phyloP scores from a whole-genome alignment of 208 protist species.

The Leishmania tropica region DNA sequence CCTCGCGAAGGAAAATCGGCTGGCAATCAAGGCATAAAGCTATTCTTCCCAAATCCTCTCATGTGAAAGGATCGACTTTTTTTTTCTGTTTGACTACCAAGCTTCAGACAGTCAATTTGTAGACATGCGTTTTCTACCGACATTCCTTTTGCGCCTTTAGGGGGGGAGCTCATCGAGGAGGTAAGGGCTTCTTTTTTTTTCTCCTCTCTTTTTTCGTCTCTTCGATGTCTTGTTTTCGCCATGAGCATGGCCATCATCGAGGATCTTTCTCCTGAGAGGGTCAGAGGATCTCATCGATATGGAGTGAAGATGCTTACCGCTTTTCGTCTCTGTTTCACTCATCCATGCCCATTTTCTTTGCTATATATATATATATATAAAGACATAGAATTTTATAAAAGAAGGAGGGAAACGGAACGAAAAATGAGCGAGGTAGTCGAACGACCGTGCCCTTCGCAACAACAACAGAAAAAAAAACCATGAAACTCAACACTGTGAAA shows the following conservation, averaged over 20 bases:
- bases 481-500: neutral
- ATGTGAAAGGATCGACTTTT: neutral
- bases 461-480: too few species aligned
- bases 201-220: neutral
- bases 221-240: neutral
- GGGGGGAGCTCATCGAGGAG: neutral
- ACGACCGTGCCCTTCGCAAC: neutral
- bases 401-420: neutral
- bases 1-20: conserved; percentile 27
- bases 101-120: neutral
- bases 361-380: neutral
- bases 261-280: neutral
- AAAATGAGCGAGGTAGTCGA: neutral
- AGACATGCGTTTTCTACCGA: neutral
- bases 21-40: conserved; percentile 6
- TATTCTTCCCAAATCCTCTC: neutral
- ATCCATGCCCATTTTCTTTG: neutral
- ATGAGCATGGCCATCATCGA: neutral
- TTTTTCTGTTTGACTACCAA: neutral
- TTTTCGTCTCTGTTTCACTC: neutral
- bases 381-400: neutral
- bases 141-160: neutral
- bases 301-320: neutral
- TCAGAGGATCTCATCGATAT: neutral
- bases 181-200: neutral